These are phyloP conservation scores for Sclerotinia glacialis DNA, from an alignment of 2,329 filamentous ascomycete genomes.

Conservation along the genomic window DNA sequence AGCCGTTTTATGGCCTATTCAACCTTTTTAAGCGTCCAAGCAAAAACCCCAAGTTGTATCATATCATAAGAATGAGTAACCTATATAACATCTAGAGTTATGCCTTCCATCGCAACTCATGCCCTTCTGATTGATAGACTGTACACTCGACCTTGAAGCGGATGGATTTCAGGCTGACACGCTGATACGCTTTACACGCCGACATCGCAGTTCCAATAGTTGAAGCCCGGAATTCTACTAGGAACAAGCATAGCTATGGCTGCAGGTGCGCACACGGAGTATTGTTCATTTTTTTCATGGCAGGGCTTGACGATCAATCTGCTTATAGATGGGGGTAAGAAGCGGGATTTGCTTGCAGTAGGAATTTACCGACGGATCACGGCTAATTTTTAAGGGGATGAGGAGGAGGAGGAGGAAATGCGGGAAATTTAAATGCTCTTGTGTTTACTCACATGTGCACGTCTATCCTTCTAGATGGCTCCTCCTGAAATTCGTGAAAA, in stretches of 20 bases:
- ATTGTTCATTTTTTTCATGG: neutral
- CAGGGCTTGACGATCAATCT: neutral
- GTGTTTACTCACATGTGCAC: neutral
- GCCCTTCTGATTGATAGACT: no score
- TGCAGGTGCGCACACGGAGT: neutral
- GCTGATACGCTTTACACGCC: no score
- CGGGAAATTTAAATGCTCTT: neutral
- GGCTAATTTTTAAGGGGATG: neutral
- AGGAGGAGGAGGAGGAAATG: no score
- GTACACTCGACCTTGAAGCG: neutral
- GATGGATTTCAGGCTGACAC: neutral
- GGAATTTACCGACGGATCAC: neutral
- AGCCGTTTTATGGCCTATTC: no score
- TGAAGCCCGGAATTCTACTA: neutral
- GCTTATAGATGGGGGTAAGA: neutral
- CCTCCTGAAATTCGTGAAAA: neutral
- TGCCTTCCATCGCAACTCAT: no score
- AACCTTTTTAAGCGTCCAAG: no score
- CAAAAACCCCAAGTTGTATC: no score
- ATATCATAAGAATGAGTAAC: no score
- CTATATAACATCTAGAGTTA: no score
- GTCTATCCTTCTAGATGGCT: neutral
- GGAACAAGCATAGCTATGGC: neutral
- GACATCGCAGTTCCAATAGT: neutral
- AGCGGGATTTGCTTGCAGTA: neutral